phyloP scores from a whole-genome alignment of 1,284 basidiomycete species.

The Rhodotorula sp. region DNA sequence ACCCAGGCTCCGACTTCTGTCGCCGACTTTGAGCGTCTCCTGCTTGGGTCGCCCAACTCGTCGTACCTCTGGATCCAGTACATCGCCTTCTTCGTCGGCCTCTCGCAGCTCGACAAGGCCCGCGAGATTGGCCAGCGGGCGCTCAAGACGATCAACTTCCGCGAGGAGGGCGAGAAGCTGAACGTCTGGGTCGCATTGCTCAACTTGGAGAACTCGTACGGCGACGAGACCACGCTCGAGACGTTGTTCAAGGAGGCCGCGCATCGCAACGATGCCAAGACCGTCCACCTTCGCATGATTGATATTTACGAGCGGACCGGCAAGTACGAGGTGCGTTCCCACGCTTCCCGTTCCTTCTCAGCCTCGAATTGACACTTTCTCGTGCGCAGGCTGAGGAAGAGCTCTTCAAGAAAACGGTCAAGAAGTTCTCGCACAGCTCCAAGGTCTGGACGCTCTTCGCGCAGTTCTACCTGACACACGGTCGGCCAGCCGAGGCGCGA shows the following conservation, averaged over 20 bases:
- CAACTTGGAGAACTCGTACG: constrained; percentile 93
- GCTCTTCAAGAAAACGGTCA: constrained; percentile 75
- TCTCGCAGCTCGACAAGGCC: constrained; percentile 93
- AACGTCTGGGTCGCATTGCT: constrained; percentile 98
- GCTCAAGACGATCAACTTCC: constrained; percentile 82
- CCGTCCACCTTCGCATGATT: constrained; percentile 78
- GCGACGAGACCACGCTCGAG: constrained; percentile 76
- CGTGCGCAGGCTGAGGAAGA: constrained; percentile 73
- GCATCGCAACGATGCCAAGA: constrained; percentile 87
- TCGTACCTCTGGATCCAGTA: constrained; percentile 99
- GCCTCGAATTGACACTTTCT: background rate
- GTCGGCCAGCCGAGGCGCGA: constrained; percentile 63
- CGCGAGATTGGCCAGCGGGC: constrained; percentile 82
- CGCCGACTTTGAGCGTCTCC: constrained; percentile 88
- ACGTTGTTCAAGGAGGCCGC: constrained; percentile 83
- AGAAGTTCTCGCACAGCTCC: constrained; percentile 87
- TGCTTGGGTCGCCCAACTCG: constrained; percentile 94
- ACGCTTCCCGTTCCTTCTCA: background rate
- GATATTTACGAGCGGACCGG: constrained; percentile 78
- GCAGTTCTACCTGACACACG: constrained; percentile 62
- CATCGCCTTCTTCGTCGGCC: constrained; percentile 96
- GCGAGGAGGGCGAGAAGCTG: constrained; percentile 93
- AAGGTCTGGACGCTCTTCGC: constrained; percentile 90
- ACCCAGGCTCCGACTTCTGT: constrained; percentile 82
- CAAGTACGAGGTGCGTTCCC: constrained; percentile 67